phyloP scores from a whole-genome alignment of 495 filamentous ascomycete genomes.

The Amorphotheca resinae region DNA sequence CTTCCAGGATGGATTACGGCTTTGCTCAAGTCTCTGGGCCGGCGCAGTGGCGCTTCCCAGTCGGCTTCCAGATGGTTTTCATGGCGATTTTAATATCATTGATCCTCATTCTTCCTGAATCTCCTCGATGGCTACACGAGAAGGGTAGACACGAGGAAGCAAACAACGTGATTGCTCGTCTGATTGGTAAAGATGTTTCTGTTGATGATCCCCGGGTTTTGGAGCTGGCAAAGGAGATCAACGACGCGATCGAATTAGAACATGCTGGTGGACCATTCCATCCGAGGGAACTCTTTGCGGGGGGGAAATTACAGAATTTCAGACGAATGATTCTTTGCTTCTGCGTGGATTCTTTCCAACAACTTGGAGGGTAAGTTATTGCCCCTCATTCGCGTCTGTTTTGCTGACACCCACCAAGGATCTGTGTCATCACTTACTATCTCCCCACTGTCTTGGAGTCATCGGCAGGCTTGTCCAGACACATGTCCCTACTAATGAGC shows the following conservation, averaged over 20 bases:
- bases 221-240: conserved; percentile 32
- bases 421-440: conserved; percentile 43
- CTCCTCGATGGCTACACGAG: conserved; percentile 31
- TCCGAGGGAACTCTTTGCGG: conserved; percentile 35
- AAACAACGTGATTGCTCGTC: conserved; percentile 30
- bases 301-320: conserved; percentile 39
- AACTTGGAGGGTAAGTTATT: conserved; percentile 34
- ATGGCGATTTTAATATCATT: conserved; percentile 25
- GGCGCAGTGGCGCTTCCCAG: conserved; percentile 32
- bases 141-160: conserved; percentile 32
- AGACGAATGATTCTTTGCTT: conserved; percentile 38
- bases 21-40: conserved; percentile 27
- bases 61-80: conserved; percentile 32
- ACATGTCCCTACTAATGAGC: conserved; percentile 37
- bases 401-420: no score
- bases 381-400: no score
- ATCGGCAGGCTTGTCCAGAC: conserved; percentile 37
- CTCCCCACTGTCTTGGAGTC: conserved; percentile 38
- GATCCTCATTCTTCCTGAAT: conserved; percentile 30
- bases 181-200: conserved; percentile 32
- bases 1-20: conserved; percentile 35
- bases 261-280: conserved; percentile 31
- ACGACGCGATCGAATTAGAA: conserved; percentile 33
- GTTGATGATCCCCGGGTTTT: conserved; percentile 31
- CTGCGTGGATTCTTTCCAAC: conserved; percentile 38